Conservation (phyloP, 1,139 yeast species). For the Nakaseomyces nivariensis region DNA sequence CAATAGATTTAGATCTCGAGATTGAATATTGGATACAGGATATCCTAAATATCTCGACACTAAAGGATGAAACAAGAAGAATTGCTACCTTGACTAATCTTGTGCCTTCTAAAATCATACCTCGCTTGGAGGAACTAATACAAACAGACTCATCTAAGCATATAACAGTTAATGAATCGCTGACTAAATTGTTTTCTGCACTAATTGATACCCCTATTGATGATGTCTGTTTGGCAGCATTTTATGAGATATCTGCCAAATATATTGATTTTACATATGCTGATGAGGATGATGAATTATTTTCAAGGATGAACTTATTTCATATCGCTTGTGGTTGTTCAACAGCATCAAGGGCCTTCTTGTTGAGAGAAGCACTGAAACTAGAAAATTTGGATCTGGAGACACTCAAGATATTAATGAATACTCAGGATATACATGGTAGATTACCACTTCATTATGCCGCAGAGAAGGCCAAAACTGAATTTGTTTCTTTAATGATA, state of each 20-base stretch:
- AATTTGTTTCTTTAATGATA: constrained; percentile 40
- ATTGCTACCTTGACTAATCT: constrained; percentile 16
- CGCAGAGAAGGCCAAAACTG: constrained; percentile 55
- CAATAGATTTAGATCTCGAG: constrained; percentile 20
- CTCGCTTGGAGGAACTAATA: constrained; percentile 13
- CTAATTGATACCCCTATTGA: constrained; percentile 26
- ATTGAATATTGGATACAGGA: constrained; percentile 29
- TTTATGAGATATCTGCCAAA: constrained; percentile 17
- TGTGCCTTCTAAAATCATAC: constrained; percentile 17
- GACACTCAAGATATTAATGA: constrained; percentile 24
- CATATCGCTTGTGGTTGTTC: constrained; percentile 34
- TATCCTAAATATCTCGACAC: constrained; percentile 23
- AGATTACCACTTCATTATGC: constrained; percentile 86
- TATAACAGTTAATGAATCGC: constrained; percentile 15
- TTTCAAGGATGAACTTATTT: constrained; percentile 31
- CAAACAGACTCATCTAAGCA: constrained; percentile 12
- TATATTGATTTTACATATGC: constrained; percentile 23
- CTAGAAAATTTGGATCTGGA: constrained; percentile 8
- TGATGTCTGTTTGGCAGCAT: constrained; percentile 23
- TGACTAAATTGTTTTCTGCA: constrained; percentile 24
- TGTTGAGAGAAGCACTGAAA: constrained; percentile 23
- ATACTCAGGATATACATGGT: constrained; percentile 50
- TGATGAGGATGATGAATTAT: constrained; percentile 26
- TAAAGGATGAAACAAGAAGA: constrained; percentile 26
- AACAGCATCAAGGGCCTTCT: constrained; percentile 29